Evolutionary conservation across 768 basidiomycete genomes (phyloP).

Genomic region (Trametes cubensis): DNA sequence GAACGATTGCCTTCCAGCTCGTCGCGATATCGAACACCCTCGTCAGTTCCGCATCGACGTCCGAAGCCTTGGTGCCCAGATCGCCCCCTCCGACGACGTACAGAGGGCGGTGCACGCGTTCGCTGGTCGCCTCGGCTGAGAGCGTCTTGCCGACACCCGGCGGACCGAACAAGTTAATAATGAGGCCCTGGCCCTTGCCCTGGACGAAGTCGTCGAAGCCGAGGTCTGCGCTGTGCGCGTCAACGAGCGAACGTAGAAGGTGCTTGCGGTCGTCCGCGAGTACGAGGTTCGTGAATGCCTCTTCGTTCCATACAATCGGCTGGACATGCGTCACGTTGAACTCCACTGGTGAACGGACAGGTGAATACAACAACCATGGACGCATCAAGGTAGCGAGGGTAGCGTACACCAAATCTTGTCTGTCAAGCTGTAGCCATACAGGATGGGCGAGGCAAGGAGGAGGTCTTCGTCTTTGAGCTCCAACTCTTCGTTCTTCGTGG

Average conservation of each 20-base stretch:
- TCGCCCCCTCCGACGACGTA: constrained; percentile 23
- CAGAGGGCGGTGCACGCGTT: constrained; percentile 25
- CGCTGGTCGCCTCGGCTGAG: constrained; percentile 34
- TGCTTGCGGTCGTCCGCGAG: constrained; percentile 35
- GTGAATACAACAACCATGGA: background rate
- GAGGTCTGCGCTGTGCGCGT: constrained; percentile 31
- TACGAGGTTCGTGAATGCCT: constrained; percentile 37
- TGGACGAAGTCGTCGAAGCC: constrained; percentile 39
- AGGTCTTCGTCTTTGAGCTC: constrained; percentile 47
- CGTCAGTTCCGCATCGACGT: constrained; percentile 34
- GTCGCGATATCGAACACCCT: constrained; percentile 38
- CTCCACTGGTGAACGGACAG: constrained; percentile 45
- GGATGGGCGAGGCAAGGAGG: constrained; percentile 53
- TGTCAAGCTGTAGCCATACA: constrained; percentile 62
- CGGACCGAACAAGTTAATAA: constrained; percentile 35
- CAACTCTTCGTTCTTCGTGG: constrained; percentile 5
- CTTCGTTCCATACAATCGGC: constrained; percentile 47
- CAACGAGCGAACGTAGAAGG: constrained; percentile 36
- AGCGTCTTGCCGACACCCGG: constrained; percentile 36
- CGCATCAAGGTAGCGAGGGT: background rate
- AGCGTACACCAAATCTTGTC: constrained; percentile 54
- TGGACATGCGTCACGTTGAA: constrained; percentile 58
- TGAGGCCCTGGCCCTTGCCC: constrained; percentile 40
- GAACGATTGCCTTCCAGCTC: constrained; percentile 38
- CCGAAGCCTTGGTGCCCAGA: constrained; percentile 27